Evolutionary conservation across 2,329 filamentous ascomycete species (phyloP), one percentile per base, ranked within the genome.

Genomic region (Exserohilum rostratum): DNA sequence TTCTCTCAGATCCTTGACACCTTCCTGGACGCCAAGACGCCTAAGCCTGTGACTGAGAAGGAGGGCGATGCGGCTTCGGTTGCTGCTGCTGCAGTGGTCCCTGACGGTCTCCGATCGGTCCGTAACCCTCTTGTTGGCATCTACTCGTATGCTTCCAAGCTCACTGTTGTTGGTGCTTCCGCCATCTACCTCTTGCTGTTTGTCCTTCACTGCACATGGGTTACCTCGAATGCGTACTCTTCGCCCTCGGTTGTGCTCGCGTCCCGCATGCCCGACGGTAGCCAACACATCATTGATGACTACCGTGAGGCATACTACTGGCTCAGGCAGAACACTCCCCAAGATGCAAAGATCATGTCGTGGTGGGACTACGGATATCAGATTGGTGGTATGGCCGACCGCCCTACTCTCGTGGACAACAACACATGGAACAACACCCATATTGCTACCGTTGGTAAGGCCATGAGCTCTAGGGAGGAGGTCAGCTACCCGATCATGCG

Each of bases 341-440:
- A 93, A 64, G 90, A 97, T 68, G 93, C 96, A 72, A 99, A 98
- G 84, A 90, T 99, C 74, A 98, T 98, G 93, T 95, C 93, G 1
- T 99, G 95, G 95, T 99, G 95, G 95, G 95, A 99, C 76, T 99
- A 99, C 71, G 95, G 95, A 63, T 99, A 99, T 81, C 95, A 99
- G 80, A 99, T 99, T 77, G 95, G 95, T 80, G 95, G 95, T 65
- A 99, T 99, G 95, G 95, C 95, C 45, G 95, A 99, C 76, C 87
- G 95, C 50, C 95, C 95, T 30, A 99, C 95, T 1, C 83, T 99
- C 30, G 95, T 99, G 30, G 95, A 99, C 82, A 99, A 99, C 83
- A 99, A 99, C 81, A 99, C 95, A 2, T 99, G 95, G 95, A 99
- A 99, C 83, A 99, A 99, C 82, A 99, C 95, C 6, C 95, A 99